These are phyloP conservation scores for Tetratostichococcus sp. DNA, from an alignment of 139 green algal genomes.

Conservation along the genomic window DNA sequence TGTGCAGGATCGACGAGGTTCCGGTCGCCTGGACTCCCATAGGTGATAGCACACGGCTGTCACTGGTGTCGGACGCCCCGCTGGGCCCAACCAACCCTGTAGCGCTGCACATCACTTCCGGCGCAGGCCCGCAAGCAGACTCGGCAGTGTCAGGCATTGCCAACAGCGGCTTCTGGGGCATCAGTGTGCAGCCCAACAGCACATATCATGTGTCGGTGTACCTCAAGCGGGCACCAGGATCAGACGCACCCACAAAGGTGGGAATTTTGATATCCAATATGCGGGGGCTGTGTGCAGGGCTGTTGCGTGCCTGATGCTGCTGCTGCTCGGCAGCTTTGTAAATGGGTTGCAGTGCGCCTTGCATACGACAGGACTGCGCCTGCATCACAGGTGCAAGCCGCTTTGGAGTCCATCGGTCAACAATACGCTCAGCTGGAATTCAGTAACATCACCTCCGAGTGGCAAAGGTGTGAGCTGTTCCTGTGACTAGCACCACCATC, in stretches of 20 bases:
- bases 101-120: constrained; percentile 26
- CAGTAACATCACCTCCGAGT: not conserved
- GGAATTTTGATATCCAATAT: not conserved
- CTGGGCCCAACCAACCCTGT: constrained; percentile 28
- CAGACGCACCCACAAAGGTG: not conserved
- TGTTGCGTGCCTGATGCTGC: no score
- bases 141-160: constrained; percentile 19
- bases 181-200: constrained; percentile 8
- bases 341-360: no score
- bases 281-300: no score
- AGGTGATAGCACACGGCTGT: not conserved
- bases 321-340: no score
- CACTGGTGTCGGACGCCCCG: not conserved
- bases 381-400: not conserved
- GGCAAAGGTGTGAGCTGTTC: not conserved
- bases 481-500: no score
- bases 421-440: not conserved
- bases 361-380: no score
- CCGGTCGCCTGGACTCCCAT: not conserved
- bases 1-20: not conserved
- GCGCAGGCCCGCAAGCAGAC: not conserved
- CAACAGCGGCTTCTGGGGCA: constrained; percentile 46
- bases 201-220: constrained; percentile 12
- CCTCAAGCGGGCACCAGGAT: not conserved
- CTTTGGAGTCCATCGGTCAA: not conserved